Conservation (phyloP, 2,329 filamentous ascomycete genomes). For the Venturiaceae sp. region DNA sequence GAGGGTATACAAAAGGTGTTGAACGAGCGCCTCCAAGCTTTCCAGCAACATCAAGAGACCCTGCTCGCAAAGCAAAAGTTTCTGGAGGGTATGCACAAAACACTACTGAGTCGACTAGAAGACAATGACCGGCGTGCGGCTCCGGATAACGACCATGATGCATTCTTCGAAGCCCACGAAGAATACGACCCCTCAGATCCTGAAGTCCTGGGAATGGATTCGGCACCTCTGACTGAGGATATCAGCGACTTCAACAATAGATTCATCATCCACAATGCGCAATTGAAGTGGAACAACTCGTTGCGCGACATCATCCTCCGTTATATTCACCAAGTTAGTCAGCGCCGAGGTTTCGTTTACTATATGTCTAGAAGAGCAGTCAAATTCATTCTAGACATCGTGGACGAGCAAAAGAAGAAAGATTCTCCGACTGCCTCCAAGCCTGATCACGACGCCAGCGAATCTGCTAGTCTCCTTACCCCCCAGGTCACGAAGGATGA, state of each 20-base stretch:
- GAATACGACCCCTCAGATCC: conserved; percentile 39
- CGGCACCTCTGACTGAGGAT: conserved; percentile 67
- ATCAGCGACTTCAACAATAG: conserved; percentile 95
- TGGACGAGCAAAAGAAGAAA: conserved; percentile 84
- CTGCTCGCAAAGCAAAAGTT: conserved; percentile 50
- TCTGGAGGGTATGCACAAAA: conserved; percentile 47
- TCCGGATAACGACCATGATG: conserved; percentile 30
- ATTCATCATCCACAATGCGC: conserved; percentile 95
- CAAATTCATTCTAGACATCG: conserved; percentile 96
- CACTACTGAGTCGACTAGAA: conserved; percentile 43
- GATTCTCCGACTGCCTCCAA: conserved; percentile 14
- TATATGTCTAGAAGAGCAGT: conserved; percentile 93
- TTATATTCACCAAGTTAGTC: conserved; percentile 95
- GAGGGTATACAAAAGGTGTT: conserved; percentile 34
- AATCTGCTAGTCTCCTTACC: conserved; percentile 7
- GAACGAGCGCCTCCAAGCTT: conserved; percentile 44
- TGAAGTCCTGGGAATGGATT: conserved; percentile 46
- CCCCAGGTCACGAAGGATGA: conserved; percentile 37
- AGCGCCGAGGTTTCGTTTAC: conserved; percentile 92
- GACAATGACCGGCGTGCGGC: conserved; percentile 45
- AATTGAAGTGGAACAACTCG: conserved; percentile 97
- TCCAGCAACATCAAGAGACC: conserved; percentile 47
- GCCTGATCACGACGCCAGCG: conserved; percentile 11
- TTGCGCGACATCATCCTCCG: conserved; percentile 91
- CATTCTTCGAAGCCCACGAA: conserved; percentile 41